Evolutionary conservation across 441 rosid species (phyloP).

Genomic region (Cnidoscolus chayamansa): DNA sequence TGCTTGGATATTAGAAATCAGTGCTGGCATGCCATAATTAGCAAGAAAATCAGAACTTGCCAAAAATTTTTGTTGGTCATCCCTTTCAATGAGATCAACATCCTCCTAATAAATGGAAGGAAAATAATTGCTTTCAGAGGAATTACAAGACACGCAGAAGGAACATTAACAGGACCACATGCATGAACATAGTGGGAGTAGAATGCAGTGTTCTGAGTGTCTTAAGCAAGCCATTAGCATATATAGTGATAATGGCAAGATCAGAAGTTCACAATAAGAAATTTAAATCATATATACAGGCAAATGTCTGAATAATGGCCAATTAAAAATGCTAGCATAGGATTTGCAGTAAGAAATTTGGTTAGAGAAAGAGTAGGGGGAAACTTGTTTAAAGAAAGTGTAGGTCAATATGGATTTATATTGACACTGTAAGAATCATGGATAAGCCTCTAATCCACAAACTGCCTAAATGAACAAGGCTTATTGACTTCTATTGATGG

Average conservation of each 20-base stretch:
- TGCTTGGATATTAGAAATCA: conserved; percentile 57
- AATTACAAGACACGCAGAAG: conserved; percentile 4
- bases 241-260: background rate
- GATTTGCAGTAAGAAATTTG: background rate
- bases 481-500: background rate
- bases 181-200: background rate
- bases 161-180: conserved; percentile 2
- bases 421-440: background rate
- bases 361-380: background rate
- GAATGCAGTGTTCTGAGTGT: background rate
- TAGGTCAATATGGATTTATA: background rate
- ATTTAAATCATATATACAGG: background rate
- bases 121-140: conserved; percentile 19
- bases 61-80: conserved; percentile 69
- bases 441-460: background rate
- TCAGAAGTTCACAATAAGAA: background rate
- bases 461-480: background rate
- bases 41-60: conserved; percentile 82
- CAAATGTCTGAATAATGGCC: background rate
- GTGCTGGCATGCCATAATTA: conserved; percentile 47
- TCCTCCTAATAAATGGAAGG: conserved; percentile 51
- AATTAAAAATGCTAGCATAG: background rate
- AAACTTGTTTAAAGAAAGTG: background rate
- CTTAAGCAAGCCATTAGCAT: conserved; percentile 2
- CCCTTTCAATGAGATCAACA: conserved; percentile 58